Conservation (phyloP, 2,329 filamentous ascomycete species). For the Colletotrichum lini region DNA sequence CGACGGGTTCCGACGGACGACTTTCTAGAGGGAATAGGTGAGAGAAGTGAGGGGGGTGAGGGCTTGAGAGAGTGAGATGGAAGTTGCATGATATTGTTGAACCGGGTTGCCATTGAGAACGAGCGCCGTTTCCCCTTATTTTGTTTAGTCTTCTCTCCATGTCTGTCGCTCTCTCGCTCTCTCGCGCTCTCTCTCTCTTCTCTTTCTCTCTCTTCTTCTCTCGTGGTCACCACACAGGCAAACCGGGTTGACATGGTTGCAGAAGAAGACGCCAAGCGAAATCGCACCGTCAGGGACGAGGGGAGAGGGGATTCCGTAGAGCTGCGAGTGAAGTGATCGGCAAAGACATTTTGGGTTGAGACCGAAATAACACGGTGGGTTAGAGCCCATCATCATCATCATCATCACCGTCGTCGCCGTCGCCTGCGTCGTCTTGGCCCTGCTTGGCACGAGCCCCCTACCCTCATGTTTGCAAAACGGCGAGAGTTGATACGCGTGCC, state of each 20-base stretch:
- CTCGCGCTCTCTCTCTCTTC: too few relatives aligned
- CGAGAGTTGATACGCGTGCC: conserved; percentile 33
- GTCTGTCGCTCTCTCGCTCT: too few relatives aligned
- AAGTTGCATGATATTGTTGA: background rate
- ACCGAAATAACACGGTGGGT: conserved; percentile 12
- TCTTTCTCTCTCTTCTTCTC: background rate
- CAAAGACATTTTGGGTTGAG: background rate
- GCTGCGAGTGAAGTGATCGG: too few relatives aligned
- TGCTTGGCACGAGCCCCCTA: conserved; percentile 2
- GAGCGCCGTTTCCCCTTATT: background rate
- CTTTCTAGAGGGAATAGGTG: background rate
- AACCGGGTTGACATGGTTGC: background rate
- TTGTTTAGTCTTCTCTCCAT: too few relatives aligned
- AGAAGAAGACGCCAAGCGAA: background rate
- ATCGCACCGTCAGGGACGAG: too few relatives aligned
- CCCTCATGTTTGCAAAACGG: conserved; percentile 19
- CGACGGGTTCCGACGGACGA: background rate
- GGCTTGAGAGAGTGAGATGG: too few relatives aligned
- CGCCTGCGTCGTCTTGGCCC: too few relatives aligned
- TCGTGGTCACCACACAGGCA: background rate
- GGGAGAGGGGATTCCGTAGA: too few relatives aligned
- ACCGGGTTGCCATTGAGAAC: background rate
- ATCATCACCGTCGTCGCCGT: too few relatives aligned
- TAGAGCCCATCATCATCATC: background rate
- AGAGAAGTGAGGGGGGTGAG: too few relatives aligned